These are phyloP conservation scores for Amanita exitialis DNA, from an alignment of 768 basidiomycete genomes.

Conservation along the genomic window DNA sequence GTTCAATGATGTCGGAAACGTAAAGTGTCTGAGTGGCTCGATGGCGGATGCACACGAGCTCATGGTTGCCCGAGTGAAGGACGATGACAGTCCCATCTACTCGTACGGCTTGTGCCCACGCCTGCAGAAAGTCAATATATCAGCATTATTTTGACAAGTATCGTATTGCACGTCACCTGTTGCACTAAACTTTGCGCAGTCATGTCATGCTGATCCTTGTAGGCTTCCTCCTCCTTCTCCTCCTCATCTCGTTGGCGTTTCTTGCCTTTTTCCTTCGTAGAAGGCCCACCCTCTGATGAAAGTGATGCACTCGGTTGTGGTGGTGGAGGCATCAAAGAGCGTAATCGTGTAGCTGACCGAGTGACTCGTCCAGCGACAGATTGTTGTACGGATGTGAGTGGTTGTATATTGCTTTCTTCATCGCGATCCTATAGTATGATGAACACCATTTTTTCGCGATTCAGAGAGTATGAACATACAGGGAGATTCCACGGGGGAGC, in stretches of 20 bases:
- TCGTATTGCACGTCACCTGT: too few species aligned
- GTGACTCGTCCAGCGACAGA: background rate
- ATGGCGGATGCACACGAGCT: conserved; percentile 11
- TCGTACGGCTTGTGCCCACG: too few species aligned
- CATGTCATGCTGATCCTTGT: too few species aligned
- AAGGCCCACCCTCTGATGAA: background rate
- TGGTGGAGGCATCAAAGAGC: background rate
- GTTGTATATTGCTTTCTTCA: too few species aligned
- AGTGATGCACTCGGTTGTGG: background rate
- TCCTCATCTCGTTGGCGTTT: background rate
- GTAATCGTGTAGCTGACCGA: background rate
- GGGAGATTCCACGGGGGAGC: conserved; percentile 9
- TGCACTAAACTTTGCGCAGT: too few species aligned
- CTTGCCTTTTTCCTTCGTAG: background rate
- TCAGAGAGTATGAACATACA: background rate
- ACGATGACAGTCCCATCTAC: too few species aligned
- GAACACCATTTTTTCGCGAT: too few species aligned
- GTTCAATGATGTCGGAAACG: conserved; percentile 10
- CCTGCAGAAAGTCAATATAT: too few species aligned
- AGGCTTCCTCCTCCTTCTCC: too few species aligned
- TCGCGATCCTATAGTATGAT: background rate
- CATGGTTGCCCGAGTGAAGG: conserved; percentile 12
- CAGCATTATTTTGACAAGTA: too few species aligned
- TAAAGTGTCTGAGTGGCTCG: conserved; percentile 12
- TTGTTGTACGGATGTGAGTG: too few species aligned